Base-by-base conservation (phyloP, 2,329 filamentous ascomycete genomes). In the Lachnellula arida region DNA sequence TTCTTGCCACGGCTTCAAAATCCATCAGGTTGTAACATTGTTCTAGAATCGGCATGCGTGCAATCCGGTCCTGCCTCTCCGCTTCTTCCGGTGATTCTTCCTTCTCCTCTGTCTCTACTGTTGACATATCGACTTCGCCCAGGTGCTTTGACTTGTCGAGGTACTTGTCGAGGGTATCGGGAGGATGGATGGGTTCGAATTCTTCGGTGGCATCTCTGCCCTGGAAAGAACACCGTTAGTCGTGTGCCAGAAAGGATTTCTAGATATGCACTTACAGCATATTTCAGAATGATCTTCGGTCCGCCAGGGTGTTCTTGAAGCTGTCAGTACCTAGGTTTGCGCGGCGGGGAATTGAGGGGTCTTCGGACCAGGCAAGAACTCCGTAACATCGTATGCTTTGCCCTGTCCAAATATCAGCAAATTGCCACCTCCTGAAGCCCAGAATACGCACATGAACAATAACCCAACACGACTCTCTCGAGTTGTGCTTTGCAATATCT, bases 11-110 rank as follows among this genome's bases (percentile, higher is more conserved):
- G 3, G 90, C 85, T 78, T 99, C 94, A 71, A 99, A 99, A 75
- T 99, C 94, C 76, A 94, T 83, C 58, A 97, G 75, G 71, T 97
- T 97, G 74, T 92, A 96, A 77, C 91, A 96, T 71, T 95, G 88
- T 63, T 89, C 86, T 58, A 97, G 76, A 47, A 85, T 77, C 0
- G 92, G 92, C 84, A 91, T 95, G 58, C 80, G 76, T 64, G 81
- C 77, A 55, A 91, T 82, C 55, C 89, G 84, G 70, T 92, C 81
- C 73, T 88, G 85, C 54, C 93, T 81, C 56, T 83, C 89, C 34
- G 72, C 82, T 78, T 93, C 89, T 48, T 88, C 85, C 0, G 87
- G 88, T 61, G 85, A 83, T 17, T 80, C 78, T 53, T 81, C 81
- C 70, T 87, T 85, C 67, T 85, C 81, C 62, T 87, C 82, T 57